A percentile compares a stretch with the other conserved stretches of the same genome.
Evolutionary conservation across 805 yeast species (phyloP).

Genomic region (Lachancea mirantina): DNA sequence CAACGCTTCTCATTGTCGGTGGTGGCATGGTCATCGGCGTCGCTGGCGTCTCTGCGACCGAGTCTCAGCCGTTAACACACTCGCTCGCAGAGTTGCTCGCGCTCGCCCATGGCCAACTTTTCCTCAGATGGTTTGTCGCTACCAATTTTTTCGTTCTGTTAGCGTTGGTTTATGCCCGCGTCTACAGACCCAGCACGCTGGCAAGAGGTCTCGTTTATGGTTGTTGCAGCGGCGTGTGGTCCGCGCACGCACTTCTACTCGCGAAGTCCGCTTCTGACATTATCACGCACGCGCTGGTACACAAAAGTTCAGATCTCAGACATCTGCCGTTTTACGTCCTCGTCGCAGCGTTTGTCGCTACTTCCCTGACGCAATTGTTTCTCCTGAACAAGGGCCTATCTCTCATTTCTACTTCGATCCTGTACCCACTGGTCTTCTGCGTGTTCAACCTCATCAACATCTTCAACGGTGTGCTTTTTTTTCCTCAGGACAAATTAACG

Average conservation of each 20-base stretch:
- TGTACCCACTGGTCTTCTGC: conserved; percentile 82
- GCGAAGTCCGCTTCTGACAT: conserved; percentile 82
- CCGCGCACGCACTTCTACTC: conserved; percentile 78
- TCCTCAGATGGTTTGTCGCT: conserved; percentile 49
- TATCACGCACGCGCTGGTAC: conserved; percentile 32
- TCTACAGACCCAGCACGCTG: not conserved
- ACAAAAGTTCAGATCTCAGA: conserved; percentile 4
- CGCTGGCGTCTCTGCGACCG: conserved; percentile 39
- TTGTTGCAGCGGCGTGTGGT: conserved; percentile 61
- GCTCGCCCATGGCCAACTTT: conserved; percentile 38
- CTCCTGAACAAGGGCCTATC: conserved; percentile 69
- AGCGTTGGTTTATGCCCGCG: conserved; percentile 1
- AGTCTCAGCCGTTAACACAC: conserved; percentile 27
- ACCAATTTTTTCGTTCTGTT: conserved; percentile 29
- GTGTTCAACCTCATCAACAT: conserved; percentile 67
- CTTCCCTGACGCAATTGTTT: conserved; percentile 66
- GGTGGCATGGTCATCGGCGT: conserved; percentile 78
- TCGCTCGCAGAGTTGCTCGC: conserved; percentile 40
- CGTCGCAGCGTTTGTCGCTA: conserved; percentile 45
- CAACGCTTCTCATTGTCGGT: conserved; percentile 58
- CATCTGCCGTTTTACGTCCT: conserved; percentile 5
- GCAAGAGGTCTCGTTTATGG: conserved; percentile 60
- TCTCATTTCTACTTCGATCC: conserved; percentile 61
- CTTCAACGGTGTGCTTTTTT: conserved; percentile 41
- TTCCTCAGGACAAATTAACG: conserved; percentile 6